These are phyloP conservation scores for Opeltia flavorubescens DNA, from an alignment of 495 filamentous ascomycete genomes.

Conservation along the genomic window DNA sequence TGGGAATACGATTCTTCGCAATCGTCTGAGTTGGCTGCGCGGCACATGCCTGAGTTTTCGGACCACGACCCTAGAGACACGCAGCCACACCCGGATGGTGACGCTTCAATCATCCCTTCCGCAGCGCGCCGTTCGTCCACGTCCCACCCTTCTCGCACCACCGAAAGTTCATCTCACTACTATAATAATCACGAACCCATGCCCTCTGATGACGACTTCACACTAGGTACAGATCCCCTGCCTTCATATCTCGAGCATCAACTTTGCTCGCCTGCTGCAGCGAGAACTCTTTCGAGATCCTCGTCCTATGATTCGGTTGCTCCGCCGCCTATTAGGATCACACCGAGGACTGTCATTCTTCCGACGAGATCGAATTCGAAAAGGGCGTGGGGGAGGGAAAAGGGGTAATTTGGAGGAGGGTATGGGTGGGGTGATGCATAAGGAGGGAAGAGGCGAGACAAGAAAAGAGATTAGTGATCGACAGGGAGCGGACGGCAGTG, in stretches of 20 bases:
- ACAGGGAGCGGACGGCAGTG: too few species aligned
- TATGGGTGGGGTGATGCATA: neutral
- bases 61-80: neutral
- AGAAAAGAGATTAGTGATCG: too few species aligned
- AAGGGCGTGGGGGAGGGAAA: neutral
- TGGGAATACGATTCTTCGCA: conserved; percentile 1
- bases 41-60: neutral
- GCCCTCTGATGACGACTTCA: too few species aligned
- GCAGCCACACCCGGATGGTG: too few species aligned
- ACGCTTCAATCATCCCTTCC: too few species aligned
- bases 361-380: neutral
- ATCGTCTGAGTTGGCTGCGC: neutral
- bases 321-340: neutral
- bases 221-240: neutral
- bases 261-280: neutral
- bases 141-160: too few species aligned
- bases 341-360: neutral
- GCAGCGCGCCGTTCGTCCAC: too few species aligned
- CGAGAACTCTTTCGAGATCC: neutral
- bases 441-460: neutral
- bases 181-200: too few species aligned
- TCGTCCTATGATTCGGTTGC: neutral
- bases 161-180: too few species aligned
- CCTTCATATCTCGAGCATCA: neutral
- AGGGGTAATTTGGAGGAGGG: neutral